Conservation (phyloP, 306 rosid genomes). For the Carpinus viminea region DNA sequence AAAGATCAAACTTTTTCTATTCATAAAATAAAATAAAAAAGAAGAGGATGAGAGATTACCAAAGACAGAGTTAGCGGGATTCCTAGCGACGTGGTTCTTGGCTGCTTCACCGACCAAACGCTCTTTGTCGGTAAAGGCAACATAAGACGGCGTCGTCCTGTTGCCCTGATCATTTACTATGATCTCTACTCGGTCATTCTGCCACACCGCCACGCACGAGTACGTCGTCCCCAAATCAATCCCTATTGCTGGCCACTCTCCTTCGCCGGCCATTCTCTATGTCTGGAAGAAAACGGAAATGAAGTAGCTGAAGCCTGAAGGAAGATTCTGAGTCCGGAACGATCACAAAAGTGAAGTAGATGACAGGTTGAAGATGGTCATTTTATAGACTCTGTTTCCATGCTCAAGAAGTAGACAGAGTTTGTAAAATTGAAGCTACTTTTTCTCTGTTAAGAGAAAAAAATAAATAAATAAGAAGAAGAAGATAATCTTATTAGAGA, state of each 20-base stretch:
- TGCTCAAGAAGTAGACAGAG: too few species aligned
- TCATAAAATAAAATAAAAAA: not conserved
- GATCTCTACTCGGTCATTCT: not conserved
- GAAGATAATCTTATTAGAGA: too few species aligned
- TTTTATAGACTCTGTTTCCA: too few species aligned
- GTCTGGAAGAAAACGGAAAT: not conserved
- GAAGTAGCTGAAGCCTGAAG: not conserved
- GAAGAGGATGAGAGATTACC: not conserved
- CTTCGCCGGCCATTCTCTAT: not conserved
- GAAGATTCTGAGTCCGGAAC: too few species aligned
- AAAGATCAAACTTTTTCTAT: not conserved
- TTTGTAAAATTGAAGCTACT: too few species aligned
- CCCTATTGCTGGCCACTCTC: not conserved
- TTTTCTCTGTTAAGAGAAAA: too few species aligned
- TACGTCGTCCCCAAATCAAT: not conserved
- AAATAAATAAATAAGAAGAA: too few species aligned
- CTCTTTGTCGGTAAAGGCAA: not conserved
- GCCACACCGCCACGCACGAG: constrained; percentile 1
- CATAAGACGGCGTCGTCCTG: not conserved
- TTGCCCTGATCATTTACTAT: not conserved
- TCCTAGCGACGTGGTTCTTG: not conserved
- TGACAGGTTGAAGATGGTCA: too few species aligned
- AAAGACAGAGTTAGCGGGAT: not conserved
- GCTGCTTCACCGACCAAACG: not conserved
- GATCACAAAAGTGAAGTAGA: too few species aligned